Evolutionary conservation across 177 flowering plant species (phyloP), one percentile per base, ranked within the genome.

Genomic region (Vitis hybrid): DNA sequence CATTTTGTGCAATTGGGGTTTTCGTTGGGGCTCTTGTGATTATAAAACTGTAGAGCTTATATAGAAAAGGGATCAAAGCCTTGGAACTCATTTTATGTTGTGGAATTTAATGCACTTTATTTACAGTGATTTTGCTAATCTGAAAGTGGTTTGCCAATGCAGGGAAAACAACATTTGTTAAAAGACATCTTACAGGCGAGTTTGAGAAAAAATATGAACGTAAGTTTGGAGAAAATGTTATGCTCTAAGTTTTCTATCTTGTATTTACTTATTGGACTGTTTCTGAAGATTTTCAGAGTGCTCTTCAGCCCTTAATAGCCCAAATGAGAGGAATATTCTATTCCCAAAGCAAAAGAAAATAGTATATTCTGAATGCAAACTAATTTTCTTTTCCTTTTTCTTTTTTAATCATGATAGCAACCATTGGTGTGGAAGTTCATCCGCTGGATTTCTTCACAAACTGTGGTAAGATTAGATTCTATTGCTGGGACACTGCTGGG

Each of bases 401-500:
- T 60, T n/a, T 11, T 21, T 60, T 67, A 4, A 19, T 66, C 49
- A 10, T 3, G 60, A 4, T 56, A 90, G 97, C 97, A 6, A 92
- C 97, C 1, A 90, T 92, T 74, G 97, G 96, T 70, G 97, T 92
- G 11, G 95, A 92, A 73, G 97, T 92, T 62, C 97, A 92, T 81
- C 97, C 97, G 0, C 72, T 92, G 80, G 97, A 92, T 52, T 92
- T 92, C 82, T 82, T 77, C 74, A 92, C 97, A 0, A 92, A 92
- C 79, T 89, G 90, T 70, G 92, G 96, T 3, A 86, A 83, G 68
- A 81, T 90, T 54, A 78, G 97, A 58, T 90, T 90, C 65, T 88
- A 90, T 68, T 92, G 93, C 72, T 92, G 95, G 94, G 97, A 92
- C 68, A 92, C 97, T 6, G 92, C 97, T 65, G 97, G 96, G 12